Evolutionary conservation across 176 grass and related monocot species (phyloP).

Genomic region (Poa pratensis): DNA sequence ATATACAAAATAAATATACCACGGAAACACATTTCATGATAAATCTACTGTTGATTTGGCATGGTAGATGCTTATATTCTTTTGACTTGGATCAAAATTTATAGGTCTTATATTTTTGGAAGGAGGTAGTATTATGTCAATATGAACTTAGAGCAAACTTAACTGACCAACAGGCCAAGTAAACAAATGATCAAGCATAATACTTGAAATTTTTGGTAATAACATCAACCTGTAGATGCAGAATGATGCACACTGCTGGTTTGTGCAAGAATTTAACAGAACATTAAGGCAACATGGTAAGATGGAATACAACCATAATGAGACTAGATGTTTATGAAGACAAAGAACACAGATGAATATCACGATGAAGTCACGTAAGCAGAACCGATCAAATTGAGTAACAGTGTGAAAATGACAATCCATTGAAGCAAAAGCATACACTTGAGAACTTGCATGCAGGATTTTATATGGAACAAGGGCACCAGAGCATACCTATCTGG

Average conservation of each 20-base stretch:
- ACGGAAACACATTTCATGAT: neutral
- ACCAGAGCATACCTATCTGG: conserved; percentile 68
- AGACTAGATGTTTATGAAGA: neutral
- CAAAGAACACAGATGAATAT: conserved; percentile 18
- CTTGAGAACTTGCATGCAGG: neutral
- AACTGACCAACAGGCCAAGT: neutral
- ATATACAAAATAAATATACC: neutral
- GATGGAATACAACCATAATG: neutral
- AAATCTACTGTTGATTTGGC: neutral
- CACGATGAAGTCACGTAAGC: neutral
- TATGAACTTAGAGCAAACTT: neutral
- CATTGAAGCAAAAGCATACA: neutral
- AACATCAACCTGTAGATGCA: neutral
- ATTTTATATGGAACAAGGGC: neutral
- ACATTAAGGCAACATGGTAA: neutral
- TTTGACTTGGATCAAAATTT: neutral
- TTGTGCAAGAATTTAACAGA: neutral
- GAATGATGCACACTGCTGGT: neutral
- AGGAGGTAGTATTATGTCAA: neutral
- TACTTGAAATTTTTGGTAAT: neutral
- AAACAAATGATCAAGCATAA: neutral
- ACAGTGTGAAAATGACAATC: neutral
- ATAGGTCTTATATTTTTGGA: neutral
- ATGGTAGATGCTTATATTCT: neutral
- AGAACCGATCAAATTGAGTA: neutral